These are phyloP conservation scores for Eucommia ulmoides DNA, from an alignment of 257 asterid genomes.

Conservation along the genomic window DNA sequence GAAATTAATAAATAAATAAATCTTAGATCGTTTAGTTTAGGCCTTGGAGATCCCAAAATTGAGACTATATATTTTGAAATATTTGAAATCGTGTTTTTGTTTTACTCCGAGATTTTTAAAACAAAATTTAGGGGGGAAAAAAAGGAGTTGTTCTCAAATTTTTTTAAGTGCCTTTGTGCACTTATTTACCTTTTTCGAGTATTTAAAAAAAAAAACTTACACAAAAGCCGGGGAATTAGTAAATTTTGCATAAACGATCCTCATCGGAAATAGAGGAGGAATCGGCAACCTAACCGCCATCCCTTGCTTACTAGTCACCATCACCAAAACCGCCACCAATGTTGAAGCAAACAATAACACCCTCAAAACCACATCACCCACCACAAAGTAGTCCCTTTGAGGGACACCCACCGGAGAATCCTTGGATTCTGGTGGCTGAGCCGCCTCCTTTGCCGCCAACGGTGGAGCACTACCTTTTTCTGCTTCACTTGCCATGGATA, in stretches of 20 bases:
- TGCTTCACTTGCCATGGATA: background rate
- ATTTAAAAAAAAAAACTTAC: too few species aligned
- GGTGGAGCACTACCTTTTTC: background rate
- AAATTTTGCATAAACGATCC: conserved; percentile 36
- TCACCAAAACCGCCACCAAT: background rate
- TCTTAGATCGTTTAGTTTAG: too few species aligned
- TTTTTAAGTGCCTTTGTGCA: too few species aligned
- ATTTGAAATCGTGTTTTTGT: too few species aligned
- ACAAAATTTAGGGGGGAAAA: too few species aligned
- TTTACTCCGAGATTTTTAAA: too few species aligned
- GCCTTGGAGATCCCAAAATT: too few species aligned
- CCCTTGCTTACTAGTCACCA: background rate
- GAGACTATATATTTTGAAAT: too few species aligned
- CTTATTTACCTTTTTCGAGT: too few species aligned
- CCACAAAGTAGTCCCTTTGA: background rate
- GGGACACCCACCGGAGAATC: background rate
- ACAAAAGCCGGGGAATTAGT: conserved; percentile 63
- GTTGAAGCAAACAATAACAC: background rate
- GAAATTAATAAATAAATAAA: too few species aligned
- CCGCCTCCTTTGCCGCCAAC: background rate
- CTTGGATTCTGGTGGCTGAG: background rate
- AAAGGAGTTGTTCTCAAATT: too few species aligned
- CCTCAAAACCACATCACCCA: background rate
- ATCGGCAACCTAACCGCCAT: background rate
- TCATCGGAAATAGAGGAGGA: background rate